A percentile compares a stretch with the other conserved stretches of the same genome.
phyloP scores from a whole-genome alignment of 176 grass and related monocot species.

The Oryza officinalis region DNA sequence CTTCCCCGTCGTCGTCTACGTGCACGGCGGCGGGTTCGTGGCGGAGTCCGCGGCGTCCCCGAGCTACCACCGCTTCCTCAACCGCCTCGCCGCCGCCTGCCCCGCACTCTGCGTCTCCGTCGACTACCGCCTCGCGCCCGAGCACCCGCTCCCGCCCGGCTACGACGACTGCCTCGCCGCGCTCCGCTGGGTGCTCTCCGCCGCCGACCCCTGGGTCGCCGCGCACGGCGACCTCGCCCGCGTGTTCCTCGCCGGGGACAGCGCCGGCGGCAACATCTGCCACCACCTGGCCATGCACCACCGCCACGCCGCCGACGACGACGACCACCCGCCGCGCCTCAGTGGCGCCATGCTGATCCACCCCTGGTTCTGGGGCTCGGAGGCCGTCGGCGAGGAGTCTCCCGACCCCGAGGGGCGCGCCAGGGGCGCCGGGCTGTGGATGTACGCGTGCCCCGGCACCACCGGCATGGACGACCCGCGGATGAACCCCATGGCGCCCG shows the following conservation, averaged over 20 bases:
- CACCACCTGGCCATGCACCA: constrained; percentile 38
- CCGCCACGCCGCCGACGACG: neutral
- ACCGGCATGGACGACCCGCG: constrained; percentile 44
- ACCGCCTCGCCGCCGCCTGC: constrained; percentile 32
- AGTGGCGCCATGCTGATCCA: constrained; percentile 43
- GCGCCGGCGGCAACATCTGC: constrained; percentile 44
- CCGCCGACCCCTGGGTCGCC: constrained; percentile 38
- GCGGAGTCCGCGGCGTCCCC: constrained; percentile 38
- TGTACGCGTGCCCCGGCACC: constrained; percentile 30
- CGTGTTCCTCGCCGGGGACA: constrained; percentile 44
- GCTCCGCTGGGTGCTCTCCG: constrained; percentile 32
- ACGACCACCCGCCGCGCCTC: neutral
- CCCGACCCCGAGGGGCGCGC: constrained; percentile 7
- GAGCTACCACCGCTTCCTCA: constrained; percentile 48
- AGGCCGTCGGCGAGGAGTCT: constrained; percentile 34
- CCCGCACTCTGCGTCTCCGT: constrained; percentile 36
- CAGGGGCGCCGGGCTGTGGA: constrained; percentile 19
- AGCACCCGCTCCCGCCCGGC: constrained; percentile 20
- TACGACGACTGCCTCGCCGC: constrained; percentile 54
- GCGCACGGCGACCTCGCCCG: constrained; percentile 35
- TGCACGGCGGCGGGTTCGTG: constrained; percentile 53
- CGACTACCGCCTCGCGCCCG: constrained; percentile 31
- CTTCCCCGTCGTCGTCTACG: constrained; percentile 44
- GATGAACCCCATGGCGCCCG: constrained; percentile 49
- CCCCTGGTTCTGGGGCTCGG: constrained; percentile 41